Base-by-base conservation (phyloP, 2,329 filamentous ascomycete species). In the Aureobasidium lini region DNA sequence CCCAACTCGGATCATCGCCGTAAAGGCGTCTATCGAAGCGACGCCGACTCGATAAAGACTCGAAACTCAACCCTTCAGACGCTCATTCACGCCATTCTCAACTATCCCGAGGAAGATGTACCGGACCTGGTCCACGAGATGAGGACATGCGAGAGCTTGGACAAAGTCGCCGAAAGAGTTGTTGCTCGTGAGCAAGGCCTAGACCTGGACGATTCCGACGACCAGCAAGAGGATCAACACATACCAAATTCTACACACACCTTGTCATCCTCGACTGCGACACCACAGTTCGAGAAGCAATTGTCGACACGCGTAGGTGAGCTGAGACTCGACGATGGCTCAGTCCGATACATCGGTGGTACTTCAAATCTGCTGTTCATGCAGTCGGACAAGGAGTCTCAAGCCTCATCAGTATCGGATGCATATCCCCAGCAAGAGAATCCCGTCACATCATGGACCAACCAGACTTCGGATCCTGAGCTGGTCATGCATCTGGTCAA, bases 1-100 rank as follows among this genome's bases (percentile, higher is more conserved):
- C 93, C 92, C 3, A 95, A 92, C 70, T 96, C 92, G 61, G 94
- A 99, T 72, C 92, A 96, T 72, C 88, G 94, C 52, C 87, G 94
- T 53, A 97, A 97, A 72, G 94, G 94, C 62, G 94, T 97, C 50
- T 97, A 97, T 73, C 92, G 93, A 69, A 91, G 96, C 74, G 94
- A 96, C 72, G 84, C 88, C 28, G 92, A 96, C 72, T 90, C 84
- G 69, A 81, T 93, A 71, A 95, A 95, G 75, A 92, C 91, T 23
- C 85, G 85, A 63, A 90, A 87, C 68, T 89, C 90, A 37, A 97
- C 93, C 1, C 78, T 97, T 59, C 90, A 96, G 71, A 91, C 91
- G n/a, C 79, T 97, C 39, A 85, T 97, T 63, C 90, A 96, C 69
- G 91, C 93, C 49, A 90, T 99, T 53, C 79, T 97, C 53, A 96